phyloP scores from a whole-genome alignment of 305 asterid species.

The Fraxinus nigra region DNA sequence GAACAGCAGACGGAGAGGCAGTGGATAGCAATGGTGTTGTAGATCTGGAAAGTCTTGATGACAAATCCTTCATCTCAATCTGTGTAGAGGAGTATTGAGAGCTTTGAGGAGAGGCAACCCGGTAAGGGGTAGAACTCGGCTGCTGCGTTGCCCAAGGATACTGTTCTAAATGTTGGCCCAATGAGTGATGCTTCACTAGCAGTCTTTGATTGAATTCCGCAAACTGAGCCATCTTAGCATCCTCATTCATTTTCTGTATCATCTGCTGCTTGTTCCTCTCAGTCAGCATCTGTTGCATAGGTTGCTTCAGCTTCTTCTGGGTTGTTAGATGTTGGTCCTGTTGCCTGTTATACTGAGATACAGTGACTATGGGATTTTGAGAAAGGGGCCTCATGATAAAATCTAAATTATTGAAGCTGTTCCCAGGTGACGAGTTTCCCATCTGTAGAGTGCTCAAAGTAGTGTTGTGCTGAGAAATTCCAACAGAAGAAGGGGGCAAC shows the following conservation, averaged over 20 bases:
- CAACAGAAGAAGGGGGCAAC: slow-evolving; percentile 25
- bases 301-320: slow-evolving; percentile 36
- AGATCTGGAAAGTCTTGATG: slow-evolving; percentile 32
- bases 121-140: slow-evolving; percentile 20
- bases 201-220: slow-evolving; percentile 24
- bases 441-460: slow-evolving; percentile 19
- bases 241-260: slow-evolving; percentile 31
- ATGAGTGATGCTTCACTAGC: neutral
- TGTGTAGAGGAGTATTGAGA: slow-evolving; percentile 34
- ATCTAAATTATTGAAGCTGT: slow-evolving; percentile 27
- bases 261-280: slow-evolving; percentile 35
- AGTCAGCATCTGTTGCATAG: slow-evolving; percentile 24
- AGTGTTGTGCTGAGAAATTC: slow-evolving; percentile 17
- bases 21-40: slow-evolving; percentile 24
- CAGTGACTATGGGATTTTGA: slow-evolving; percentile 8
- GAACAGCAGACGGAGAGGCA: slow-evolving; percentile 33
- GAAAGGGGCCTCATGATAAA: slow-evolving; percentile 14
- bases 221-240: slow-evolving; percentile 22
- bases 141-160: slow-evolving; percentile 11
- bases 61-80: slow-evolving; percentile 35
- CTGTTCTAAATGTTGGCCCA: neutral
- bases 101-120: slow-evolving; percentile 31
- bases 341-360: slow-evolving; percentile 25
- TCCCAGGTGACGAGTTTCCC: slow-evolving; percentile 20
- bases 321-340: slow-evolving; percentile 18